Evolutionary conservation across 371 early-diverging fungal species (phyloP).

Genomic region (Mortierella sp.): DNA sequence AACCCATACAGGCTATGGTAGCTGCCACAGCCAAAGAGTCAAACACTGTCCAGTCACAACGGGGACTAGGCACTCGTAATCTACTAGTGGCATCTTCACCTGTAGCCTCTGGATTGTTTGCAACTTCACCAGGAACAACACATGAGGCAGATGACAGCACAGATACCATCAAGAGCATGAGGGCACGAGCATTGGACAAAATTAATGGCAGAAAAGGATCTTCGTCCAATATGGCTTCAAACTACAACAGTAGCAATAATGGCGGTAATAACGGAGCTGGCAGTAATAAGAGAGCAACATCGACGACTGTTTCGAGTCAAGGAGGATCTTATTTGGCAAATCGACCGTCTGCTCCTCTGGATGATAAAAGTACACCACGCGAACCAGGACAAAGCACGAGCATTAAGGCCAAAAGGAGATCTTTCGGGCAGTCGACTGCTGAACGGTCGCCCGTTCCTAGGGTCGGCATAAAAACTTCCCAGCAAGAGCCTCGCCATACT

Average conservation of each 20-base stretch:
- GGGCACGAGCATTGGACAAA: conserved; percentile 45
- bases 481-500: conserved; percentile 14
- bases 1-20: neutral
- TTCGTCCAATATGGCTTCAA: conserved; percentile 4
- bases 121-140: conserved; percentile 10
- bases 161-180: conserved; percentile 47
- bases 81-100: conserved; percentile 10
- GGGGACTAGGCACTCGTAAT: conserved; percentile 12
- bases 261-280: neutral
- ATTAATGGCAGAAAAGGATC: conserved; percentile 33
- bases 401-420: conserved; percentile 31
- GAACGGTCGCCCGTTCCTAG: conserved; percentile 13
- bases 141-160: conserved; percentile 45
- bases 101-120: conserved; percentile 7
- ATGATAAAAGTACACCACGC: neutral
- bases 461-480: conserved; percentile 15
- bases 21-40: neutral
- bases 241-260: conserved; percentile 9
- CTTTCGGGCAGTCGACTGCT: conserved; percentile 14
- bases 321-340: neutral
- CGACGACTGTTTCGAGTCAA: neutral
- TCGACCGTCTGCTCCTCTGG: neutral
- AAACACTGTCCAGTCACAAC: conserved; percentile 3
- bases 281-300: neutral
- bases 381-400: neutral